phyloP scores from a whole-genome alignment of 2,329 filamentous ascomycete genomes.

The Fusarium cicatricum region DNA sequence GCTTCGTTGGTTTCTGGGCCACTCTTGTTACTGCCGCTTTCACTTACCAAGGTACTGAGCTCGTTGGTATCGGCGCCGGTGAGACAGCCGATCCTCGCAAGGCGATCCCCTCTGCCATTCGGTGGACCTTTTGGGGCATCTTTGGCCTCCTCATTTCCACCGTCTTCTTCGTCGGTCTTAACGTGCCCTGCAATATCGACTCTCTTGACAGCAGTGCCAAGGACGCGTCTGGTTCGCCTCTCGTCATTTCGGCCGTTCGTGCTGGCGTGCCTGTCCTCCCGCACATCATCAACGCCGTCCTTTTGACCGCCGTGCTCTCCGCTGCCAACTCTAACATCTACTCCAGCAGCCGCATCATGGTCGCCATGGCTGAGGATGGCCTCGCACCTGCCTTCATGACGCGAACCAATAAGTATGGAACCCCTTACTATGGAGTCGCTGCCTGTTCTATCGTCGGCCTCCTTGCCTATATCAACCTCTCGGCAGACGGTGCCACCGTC shows the following conservation, averaged over 20 bases:
- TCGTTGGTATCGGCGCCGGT: conserved; percentile 80
- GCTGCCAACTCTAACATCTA: conserved; percentile 82
- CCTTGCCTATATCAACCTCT: conserved; percentile 74
- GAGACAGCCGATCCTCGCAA: conserved; percentile 77
- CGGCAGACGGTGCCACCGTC: conserved; percentile 63
- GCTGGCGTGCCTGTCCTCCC: conserved; percentile 72
- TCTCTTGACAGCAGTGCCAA: conserved; percentile 60
- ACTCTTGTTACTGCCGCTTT: conserved; percentile 75
- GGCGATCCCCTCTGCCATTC: conserved; percentile 76
- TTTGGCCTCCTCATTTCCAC: conserved; percentile 71
- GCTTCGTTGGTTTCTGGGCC: conserved; percentile 75
- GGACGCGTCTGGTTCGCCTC: conserved; percentile 71
- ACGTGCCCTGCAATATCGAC: conserved; percentile 69
- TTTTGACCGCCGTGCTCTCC: conserved; percentile 80
- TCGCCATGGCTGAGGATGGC: conserved; percentile 70
- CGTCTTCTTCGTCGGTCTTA: conserved; percentile 75
- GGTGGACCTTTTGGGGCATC: conserved; percentile 79
- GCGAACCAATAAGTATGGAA: conserved; percentile 66
- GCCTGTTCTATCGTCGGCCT: conserved; percentile 64
- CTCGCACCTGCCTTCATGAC: conserved; percentile 69
- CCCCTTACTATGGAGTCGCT: conserved; percentile 68
- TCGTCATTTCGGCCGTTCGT: conserved; percentile 67
- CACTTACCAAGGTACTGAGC: conserved; percentile 76
- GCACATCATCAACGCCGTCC: conserved; percentile 78
- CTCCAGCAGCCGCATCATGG: conserved; percentile 73